These are phyloP conservation scores for Eimeria tenella DNA, from an alignment of 169 alveolate genomes.

Conservation along the genomic window DNA sequence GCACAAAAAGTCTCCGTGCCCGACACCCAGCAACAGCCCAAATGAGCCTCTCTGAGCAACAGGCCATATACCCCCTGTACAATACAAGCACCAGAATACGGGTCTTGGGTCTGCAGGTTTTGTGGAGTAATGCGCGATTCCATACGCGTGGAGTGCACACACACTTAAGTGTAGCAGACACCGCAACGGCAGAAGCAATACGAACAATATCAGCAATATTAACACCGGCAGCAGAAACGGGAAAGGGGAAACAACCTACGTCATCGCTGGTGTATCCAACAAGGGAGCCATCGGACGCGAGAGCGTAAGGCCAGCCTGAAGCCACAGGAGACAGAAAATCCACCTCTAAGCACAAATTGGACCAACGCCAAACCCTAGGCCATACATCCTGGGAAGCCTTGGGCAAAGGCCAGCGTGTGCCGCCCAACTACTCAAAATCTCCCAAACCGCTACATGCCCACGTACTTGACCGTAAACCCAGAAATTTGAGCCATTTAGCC, in stretches of 20 bases:
- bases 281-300: constrained; percentile 55
- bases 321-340: no score
- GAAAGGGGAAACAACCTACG: background rate
- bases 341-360: no score
- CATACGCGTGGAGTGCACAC: background rate
- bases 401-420: no score
- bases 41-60: background rate
- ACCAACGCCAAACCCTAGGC: no score
- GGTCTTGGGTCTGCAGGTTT: background rate
- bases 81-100: background rate
- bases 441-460: background rate
- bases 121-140: background rate
- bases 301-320: constrained; percentile 59
- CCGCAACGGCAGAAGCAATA: background rate
- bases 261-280: constrained; percentile 58
- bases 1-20: constrained; percentile 48
- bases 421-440: no score
- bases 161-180: background rate
- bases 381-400: no score
- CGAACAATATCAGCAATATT: background rate
- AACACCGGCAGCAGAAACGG: background rate
- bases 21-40: constrained; percentile 50
- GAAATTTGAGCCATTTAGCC: background rate
- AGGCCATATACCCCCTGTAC: constrained; percentile 49
- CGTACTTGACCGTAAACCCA: background rate